Conservation (phyloP, 805 yeast species). For the Kluyveromyces nonfermentans region DNA sequence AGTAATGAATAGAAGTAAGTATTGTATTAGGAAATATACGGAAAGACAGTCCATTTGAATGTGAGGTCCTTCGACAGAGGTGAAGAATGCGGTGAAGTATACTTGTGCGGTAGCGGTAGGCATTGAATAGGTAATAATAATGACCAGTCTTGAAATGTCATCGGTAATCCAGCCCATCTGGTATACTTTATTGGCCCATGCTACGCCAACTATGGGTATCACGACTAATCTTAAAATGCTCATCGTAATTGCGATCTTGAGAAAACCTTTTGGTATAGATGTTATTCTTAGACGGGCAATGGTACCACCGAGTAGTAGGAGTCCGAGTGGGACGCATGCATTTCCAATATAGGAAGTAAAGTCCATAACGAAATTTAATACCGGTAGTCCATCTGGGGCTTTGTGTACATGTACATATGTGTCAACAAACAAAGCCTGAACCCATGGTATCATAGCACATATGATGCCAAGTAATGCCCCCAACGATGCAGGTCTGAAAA, state of each 20-base stretch:
- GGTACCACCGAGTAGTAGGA: conserved; percentile 77
- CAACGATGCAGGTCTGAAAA: conserved; percentile 61
- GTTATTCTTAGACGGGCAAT: conserved; percentile 62
- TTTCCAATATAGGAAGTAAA: conserved; percentile 69
- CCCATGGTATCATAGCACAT: conserved; percentile 81
- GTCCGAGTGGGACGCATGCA: conserved; percentile 84
- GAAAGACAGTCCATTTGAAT: conserved; percentile 76
- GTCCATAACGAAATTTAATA: conserved; percentile 78
- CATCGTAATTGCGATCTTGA: conserved; percentile 50
- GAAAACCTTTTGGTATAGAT: conserved; percentile 51
- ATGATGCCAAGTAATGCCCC: conserved; percentile 56
- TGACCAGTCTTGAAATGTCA: conserved; percentile 56
- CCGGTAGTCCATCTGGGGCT: conserved; percentile 84
- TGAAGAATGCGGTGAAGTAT: conserved; percentile 79
- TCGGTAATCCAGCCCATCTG: conserved; percentile 54
- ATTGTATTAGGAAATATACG: conserved; percentile 57
- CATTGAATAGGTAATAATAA: conserved; percentile 64
- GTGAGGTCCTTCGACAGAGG: conserved; percentile 49
- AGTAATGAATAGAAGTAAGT: conserved; percentile 51
- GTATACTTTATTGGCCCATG: conserved; percentile 52
- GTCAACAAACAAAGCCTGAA: conserved; percentile 56
- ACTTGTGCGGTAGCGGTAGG: conserved; percentile 87
- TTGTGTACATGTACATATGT: conserved; percentile 43
- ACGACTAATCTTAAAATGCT: conserved; percentile 51
- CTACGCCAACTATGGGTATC: conserved; percentile 71